These are phyloP conservation scores for Chlorencoelia australis DNA, from an alignment of 2,329 filamentous ascomycete genomes.

Conservation along the genomic window DNA sequence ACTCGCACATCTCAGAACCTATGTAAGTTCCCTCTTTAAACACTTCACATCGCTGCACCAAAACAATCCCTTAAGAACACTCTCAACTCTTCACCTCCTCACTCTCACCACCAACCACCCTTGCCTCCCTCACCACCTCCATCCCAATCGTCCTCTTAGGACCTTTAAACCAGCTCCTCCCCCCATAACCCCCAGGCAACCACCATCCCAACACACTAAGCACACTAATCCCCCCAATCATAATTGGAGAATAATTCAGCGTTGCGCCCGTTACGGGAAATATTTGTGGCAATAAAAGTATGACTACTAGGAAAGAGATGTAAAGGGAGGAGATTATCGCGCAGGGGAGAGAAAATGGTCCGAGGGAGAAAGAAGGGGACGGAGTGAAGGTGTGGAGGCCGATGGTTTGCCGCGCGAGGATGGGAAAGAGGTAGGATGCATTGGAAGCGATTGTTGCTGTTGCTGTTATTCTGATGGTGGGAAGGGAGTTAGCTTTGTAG, in stretches of 20 bases:
- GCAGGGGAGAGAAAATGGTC: slow-evolving; percentile 20
- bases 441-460: slow-evolving; percentile 31
- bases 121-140: slow-evolving; percentile 14
- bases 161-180: slow-evolving; percentile 29
- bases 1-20: too few species aligned
- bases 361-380: slow-evolving; percentile 29
- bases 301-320: slow-evolving; percentile 29
- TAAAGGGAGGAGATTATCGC: slow-evolving; percentile 26
- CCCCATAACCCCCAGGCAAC: slow-evolving; percentile 28
- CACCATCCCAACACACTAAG: slow-evolving; percentile 30
- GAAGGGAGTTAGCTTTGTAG: too few species aligned
- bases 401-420: slow-evolving; percentile 30
- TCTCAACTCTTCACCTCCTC: background rate
- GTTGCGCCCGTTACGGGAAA: slow-evolving; percentile 30
- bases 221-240: slow-evolving; percentile 29
- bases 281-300: slow-evolving; percentile 30
- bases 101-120: background rate
- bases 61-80: too few species aligned
- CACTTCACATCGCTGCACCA: too few species aligned
- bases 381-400: slow-evolving; percentile 27
- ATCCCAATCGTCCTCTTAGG: slow-evolving; percentile 29
- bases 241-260: slow-evolving; percentile 32
- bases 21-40: too few species aligned
- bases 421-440: slow-evolving; percentile 31
- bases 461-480: too few species aligned